Evolutionary conservation across 176 grass and related monocot genomes (phyloP).

Genomic region (Olyra latifolia): DNA sequence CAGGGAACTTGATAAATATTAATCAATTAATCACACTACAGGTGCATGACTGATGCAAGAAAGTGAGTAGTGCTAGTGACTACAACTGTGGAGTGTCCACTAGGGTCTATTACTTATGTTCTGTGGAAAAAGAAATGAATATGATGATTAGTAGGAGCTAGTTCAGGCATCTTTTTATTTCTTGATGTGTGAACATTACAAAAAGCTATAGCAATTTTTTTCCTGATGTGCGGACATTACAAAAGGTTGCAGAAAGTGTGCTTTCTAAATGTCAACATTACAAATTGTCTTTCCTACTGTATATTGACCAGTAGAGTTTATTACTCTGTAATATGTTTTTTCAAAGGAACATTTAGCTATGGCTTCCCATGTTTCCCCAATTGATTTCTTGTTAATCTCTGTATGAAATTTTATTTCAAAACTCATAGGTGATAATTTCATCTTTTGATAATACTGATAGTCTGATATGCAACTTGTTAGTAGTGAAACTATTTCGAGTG

Average conservation of each 20-base stretch:
- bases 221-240: background rate
- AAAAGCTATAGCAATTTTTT: background rate
- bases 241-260: background rate
- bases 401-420: background rate
- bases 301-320: background rate
- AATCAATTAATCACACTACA: background rate
- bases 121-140: constrained; percentile 1
- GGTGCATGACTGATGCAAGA: background rate
- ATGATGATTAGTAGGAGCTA: background rate
- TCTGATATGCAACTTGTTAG: constrained; percentile 9
- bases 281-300: background rate
- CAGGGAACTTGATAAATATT: background rate
- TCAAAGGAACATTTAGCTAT: background rate
- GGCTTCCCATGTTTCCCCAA: background rate
- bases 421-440: background rate
- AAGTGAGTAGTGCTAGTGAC: background rate
- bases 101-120: background rate
- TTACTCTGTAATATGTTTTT: background rate
- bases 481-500: background rate
- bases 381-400: constrained; percentile 1
- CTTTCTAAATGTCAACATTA: background rate
- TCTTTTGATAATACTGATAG: background rate
- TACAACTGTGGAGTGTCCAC: background rate
- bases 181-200: background rate
- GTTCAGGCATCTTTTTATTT: constrained; percentile 11